phyloP scores from a whole-genome alignment of 2,329 filamentous ascomycete genomes.

The Beauveria sp. region DNA sequence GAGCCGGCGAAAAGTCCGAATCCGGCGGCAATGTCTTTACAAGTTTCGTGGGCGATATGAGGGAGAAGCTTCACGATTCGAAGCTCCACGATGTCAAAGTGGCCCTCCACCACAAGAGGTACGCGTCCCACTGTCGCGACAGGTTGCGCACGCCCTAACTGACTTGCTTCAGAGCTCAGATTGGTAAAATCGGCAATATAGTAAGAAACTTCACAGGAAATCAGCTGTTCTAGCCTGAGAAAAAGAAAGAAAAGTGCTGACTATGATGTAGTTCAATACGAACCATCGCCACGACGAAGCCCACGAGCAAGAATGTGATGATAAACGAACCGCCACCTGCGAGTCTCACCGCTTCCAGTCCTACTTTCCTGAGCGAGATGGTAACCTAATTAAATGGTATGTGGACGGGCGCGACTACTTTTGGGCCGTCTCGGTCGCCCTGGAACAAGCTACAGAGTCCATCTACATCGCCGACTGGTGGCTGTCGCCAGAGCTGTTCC shows the following conservation, averaged over 20 bases:
- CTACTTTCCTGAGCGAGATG: constrained; percentile 79
- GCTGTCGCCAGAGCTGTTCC: constrained; percentile 81
- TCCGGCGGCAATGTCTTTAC: constrained; percentile 21
- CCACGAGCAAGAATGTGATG: constrained; percentile 78
- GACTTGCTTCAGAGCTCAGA: constrained; percentile 34
- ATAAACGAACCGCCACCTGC: constrained; percentile 64
- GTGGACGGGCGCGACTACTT: constrained; percentile 94
- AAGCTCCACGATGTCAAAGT: constrained; percentile 52
- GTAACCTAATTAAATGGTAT: constrained; percentile 92
- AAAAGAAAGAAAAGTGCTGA: constrained; percentile 1
- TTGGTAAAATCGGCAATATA: constrained; percentile 57
- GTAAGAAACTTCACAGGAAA: constrained; percentile 29
- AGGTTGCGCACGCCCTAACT: background rate
- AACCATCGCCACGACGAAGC: constrained; percentile 92
- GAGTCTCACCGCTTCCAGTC: constrained; percentile 79
- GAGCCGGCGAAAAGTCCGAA: constrained; percentile 17
- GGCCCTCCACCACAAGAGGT: constrained; percentile 53
- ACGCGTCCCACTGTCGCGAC: constrained; percentile 13
- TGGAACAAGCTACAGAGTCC: constrained; percentile 84
- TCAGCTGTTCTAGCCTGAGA: background rate
- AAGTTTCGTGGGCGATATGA: constrained; percentile 40
- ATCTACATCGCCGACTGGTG: constrained; percentile 99
- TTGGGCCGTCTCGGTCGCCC: constrained; percentile 81
- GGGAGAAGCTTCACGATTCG: constrained; percentile 47
- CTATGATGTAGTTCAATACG: constrained; percentile 55